Base-by-base conservation (phyloP, 164 flowering plant genomes). In the Piper longum region DNA sequence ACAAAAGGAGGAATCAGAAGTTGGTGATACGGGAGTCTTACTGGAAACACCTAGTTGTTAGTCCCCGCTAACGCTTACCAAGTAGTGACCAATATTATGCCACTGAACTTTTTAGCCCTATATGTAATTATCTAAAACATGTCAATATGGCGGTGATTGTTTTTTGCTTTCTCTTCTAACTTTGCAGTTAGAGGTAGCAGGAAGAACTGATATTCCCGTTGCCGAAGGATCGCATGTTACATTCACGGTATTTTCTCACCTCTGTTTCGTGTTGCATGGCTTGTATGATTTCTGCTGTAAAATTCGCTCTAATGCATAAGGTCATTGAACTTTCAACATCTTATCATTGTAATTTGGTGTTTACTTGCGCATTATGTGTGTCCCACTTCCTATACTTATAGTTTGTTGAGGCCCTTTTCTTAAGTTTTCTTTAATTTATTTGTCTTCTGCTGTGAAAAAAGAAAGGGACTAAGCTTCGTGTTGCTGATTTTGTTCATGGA, bases 401-500 rank as follows among this genome's bases (percentile, higher is more conserved):
- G 40, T 55, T 55, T 55, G 57, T 16, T 56, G 52, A 8, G 52
- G 1, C 52, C 14, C 11, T 9, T 48, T 48, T 48, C 52, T 48
- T 3, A 48, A 48, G 52, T 56, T 64, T 17, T 6, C 41, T 42
- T 66, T 12, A 48, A 59, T 0, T 40, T 12, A 8, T 61, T 17
- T 54, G 11, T 39, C 14, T 48, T 54, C 54, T 48, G 42, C 13
- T 43, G 36, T 44, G 61, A 55, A 74, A 74, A 62, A 69, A 91
- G 96, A 82, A 87, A 76, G 91, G 84, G 67, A 83, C 89, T 69
- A 92, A 89, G 72, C 93, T 89, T 68, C 98, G 91, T 4, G 80
- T 86, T 77, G 98, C 98, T 57, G 86, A 85, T 75, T 89, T 92
- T 79, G 96, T 92, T 62, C 96, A 92, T 76, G 96, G 98, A 52